Percentiles rank a stretch among this genome's conserved stretches.
These are phyloP conservation scores for Cytospora piceicola DNA, from an alignment of 2,329 filamentous ascomycete genomes.

Conservation along the genomic window DNA sequence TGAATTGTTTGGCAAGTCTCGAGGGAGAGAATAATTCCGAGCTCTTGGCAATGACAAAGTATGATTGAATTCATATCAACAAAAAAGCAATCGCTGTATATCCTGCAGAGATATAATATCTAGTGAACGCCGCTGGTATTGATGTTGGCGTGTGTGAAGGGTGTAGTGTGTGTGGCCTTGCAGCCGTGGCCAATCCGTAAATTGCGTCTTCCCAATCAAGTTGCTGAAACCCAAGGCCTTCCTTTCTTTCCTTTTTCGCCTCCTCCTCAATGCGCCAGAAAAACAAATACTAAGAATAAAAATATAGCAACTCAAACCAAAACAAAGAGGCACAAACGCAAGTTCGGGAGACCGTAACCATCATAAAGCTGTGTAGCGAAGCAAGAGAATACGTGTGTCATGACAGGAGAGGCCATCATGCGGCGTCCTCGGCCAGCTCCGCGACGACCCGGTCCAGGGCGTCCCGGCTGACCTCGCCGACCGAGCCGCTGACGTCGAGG, in stretches of 20 bases:
- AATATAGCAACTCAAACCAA: background rate
- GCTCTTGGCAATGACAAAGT: too few species aligned
- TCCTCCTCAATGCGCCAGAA: background rate
- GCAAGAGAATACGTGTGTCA: background rate
- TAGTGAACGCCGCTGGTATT: constrained; percentile 14
- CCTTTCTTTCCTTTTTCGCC: constrained; percentile 18
- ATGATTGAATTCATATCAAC: background rate
- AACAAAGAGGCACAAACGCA: background rate
- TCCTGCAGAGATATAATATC: background rate
- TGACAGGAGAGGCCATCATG: background rate
- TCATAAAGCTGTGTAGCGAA: constrained; percentile 2
- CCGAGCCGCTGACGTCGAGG: constrained; percentile 66
- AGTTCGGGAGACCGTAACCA: background rate
- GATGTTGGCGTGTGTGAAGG: background rate
- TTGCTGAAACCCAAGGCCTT: constrained; percentile 9
- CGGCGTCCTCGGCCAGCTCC: constrained; percentile 52
- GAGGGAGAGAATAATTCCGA: too few species aligned
- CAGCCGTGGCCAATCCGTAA: constrained; percentile 12
- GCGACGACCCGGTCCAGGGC: constrained; percentile 61
- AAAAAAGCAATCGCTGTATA: background rate
- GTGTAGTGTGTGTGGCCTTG: background rate
- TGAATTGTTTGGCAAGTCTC: too few species aligned
- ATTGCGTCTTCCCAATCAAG: constrained; percentile 12
- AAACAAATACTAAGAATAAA: background rate
- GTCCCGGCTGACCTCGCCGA: constrained; percentile 63